These are phyloP conservation scores for Pezicula rhizophila DNA, from an alignment of 2,329 filamentous ascomycete species.

Conservation along the genomic window DNA sequence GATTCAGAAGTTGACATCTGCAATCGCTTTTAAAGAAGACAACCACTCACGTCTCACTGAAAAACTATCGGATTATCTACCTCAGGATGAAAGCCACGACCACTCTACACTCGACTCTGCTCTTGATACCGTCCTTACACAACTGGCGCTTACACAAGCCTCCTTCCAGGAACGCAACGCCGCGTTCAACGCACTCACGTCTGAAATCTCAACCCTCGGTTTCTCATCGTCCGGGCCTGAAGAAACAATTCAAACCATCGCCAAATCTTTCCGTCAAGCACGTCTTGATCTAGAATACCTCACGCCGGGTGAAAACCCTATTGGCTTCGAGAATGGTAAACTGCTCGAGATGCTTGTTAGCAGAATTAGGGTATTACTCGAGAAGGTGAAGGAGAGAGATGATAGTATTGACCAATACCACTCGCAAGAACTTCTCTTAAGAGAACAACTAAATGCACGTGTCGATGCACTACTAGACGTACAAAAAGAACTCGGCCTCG, in stretches of 20 bases:
- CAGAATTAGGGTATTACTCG: constrained; percentile 43
- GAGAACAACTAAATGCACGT: constrained; percentile 49
- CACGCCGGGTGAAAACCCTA: constrained; percentile 50
- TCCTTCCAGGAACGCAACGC: constrained; percentile 31
- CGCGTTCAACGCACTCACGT: constrained; percentile 41
- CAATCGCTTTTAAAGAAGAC: constrained; percentile 21
- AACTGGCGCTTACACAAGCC: constrained; percentile 26
- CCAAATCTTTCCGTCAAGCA: constrained; percentile 46
- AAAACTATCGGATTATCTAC: constrained; percentile 23
- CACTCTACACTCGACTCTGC: constrained; percentile 22
- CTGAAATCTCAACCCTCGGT: constrained; percentile 42
- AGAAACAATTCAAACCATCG: constrained; percentile 36
- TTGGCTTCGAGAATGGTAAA: constrained; percentile 41
- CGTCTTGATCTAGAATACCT: constrained; percentile 58
- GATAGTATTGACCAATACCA: constrained; percentile 55
- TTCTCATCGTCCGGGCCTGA: constrained; percentile 41
- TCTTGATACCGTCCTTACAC: constrained; percentile 25
- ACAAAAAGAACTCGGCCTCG: constrained; percentile 32
- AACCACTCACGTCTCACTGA: constrained; percentile 18
- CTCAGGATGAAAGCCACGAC: constrained; percentile 17
- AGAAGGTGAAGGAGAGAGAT: constrained; percentile 41
- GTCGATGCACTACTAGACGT: constrained; percentile 45
- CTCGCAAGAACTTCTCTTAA: constrained; percentile 46
- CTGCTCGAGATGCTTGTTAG: constrained; percentile 49
- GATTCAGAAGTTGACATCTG: constrained; percentile 18